Evolutionary conservation across 164 flowering plant genomes (phyloP).

Genomic region (Piper longum): DNA sequence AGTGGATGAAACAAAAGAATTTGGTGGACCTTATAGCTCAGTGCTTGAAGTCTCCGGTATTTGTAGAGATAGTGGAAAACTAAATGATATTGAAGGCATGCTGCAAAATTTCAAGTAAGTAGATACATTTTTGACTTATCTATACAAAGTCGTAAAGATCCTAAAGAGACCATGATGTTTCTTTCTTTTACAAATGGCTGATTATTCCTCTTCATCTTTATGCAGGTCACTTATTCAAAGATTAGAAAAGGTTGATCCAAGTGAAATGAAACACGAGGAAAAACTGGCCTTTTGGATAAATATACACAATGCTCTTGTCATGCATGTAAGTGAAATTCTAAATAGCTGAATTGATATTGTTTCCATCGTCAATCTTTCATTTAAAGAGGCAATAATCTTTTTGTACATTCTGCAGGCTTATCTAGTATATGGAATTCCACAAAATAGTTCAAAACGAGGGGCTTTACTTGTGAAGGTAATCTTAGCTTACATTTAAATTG

Average conservation of each 20-base stretch:
- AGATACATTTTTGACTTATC: background rate
- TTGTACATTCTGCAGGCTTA: constrained; percentile 38
- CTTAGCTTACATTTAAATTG: background rate
- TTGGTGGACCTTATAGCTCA: constrained; percentile 86
- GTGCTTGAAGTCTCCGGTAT: constrained; percentile 78
- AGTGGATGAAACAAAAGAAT: constrained; percentile 68
- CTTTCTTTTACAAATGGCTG: background rate
- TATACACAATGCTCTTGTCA: constrained; percentile 85
- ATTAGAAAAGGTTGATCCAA: constrained; percentile 63
- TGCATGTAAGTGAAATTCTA: constrained; percentile 62
- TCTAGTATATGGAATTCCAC: constrained; percentile 84
- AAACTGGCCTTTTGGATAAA: constrained; percentile 97
- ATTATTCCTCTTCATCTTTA: background rate
- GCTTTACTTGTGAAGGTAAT: constrained; percentile 64
- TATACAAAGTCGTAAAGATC: no score
- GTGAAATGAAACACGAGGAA: constrained; percentile 68
- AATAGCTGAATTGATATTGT: no score
- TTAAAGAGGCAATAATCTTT: background rate
- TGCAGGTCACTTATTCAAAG: constrained; percentile 56
- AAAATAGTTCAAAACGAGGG: constrained; percentile 57
- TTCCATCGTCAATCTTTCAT: background rate
- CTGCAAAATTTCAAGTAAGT: constrained; percentile 63
- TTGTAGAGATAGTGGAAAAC: constrained; percentile 49
- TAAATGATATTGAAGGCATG: constrained; percentile 46
- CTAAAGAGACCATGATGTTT: background rate